Percentiles rank a stretch among this genome's conserved stretches.
phyloP scores from a whole-genome alignment of 2,329 filamentous ascomycete species.

The Colletotrichum magnum region DNA sequence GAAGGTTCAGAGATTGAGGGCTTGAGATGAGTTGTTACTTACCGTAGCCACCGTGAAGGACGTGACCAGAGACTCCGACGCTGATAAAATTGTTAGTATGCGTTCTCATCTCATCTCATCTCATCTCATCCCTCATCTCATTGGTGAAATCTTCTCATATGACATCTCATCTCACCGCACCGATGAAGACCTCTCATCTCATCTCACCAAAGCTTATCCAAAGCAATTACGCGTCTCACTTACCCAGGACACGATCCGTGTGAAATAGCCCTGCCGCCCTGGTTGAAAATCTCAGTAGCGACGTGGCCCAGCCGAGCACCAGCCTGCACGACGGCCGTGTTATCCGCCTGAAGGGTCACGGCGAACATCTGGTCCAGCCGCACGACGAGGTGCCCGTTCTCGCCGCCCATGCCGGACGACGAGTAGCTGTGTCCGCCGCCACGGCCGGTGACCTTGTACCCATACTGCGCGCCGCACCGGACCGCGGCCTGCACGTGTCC shows the following conservation, averaged over 20 bases:
- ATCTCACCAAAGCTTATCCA: too few relatives aligned
- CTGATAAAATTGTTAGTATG: constrained; percentile 37
- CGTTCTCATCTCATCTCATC: background rate
- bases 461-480: constrained; percentile 57
- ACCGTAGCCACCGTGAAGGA: constrained; percentile 58
- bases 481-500: constrained; percentile 63
- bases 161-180: too few relatives aligned
- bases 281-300: constrained; percentile 54
- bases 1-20: background rate
- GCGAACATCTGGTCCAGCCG: constrained; percentile 61
- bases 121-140: too few relatives aligned
- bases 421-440: constrained; percentile 68
- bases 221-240: constrained; percentile 37
- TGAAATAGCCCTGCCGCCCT: constrained; percentile 57
- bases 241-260: constrained; percentile 69
- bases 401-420: constrained; percentile 62
- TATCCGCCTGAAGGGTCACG: constrained; percentile 56
- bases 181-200: too few relatives aligned
- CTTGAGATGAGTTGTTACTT: background rate
- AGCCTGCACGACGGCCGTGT: constrained; percentile 60
- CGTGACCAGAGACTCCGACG: constrained; percentile 57
- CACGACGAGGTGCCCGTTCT: constrained; percentile 63
- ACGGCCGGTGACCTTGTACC: constrained; percentile 63
- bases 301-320: constrained; percentile 66
- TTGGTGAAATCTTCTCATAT: too few relatives aligned